These are phyloP conservation scores for Trichoderma afroharzianum DNA, from an alignment of 2,329 filamentous ascomycete species.

Conservation along the genomic window DNA sequence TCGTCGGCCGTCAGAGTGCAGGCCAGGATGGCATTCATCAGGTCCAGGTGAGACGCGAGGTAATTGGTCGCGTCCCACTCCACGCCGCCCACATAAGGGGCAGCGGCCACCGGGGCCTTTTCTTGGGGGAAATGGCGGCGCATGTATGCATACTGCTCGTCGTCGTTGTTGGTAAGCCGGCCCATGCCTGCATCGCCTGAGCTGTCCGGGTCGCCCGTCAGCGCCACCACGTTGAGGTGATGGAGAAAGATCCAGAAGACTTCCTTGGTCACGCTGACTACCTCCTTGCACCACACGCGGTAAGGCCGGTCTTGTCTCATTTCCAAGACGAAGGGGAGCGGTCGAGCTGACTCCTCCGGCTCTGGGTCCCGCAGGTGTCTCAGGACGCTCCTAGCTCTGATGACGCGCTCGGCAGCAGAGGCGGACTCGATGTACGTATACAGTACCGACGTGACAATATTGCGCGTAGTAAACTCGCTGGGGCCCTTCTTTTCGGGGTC, in stretches of 20 bases:
- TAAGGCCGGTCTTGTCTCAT: conserved; percentile 88
- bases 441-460: conserved; percentile 82
- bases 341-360: conserved; percentile 69
- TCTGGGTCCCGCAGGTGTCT: conserved; percentile 76
- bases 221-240: conserved; percentile 79
- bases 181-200: conserved; percentile 18
- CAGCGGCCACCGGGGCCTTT: conserved; percentile 85
- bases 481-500: conserved; percentile 98
- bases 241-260: conserved; percentile 99
- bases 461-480: conserved; percentile 90
- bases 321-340: conserved; percentile 80
- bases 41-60: conserved; percentile 84
- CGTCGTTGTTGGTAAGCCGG: conserved; percentile 31
- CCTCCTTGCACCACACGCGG: conserved; percentile 89
- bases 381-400: conserved; percentile 70
- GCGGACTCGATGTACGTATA: conserved; percentile 82
- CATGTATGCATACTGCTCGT: conserved; percentile 58
- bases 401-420: conserved; percentile 55
- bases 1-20: conserved; percentile 66
- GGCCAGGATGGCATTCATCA: conserved; percentile 86
- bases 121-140: conserved; percentile 75
- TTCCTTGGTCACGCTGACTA: conserved; percentile 89
- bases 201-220: conserved; percentile 39
- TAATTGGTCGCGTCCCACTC: conserved; percentile 99
- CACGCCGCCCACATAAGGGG: conserved; percentile 92